These are phyloP conservation scores for Zygnema cylindricum DNA, from an alignment of 139 green algal genomes.

Conservation along the genomic window DNA sequence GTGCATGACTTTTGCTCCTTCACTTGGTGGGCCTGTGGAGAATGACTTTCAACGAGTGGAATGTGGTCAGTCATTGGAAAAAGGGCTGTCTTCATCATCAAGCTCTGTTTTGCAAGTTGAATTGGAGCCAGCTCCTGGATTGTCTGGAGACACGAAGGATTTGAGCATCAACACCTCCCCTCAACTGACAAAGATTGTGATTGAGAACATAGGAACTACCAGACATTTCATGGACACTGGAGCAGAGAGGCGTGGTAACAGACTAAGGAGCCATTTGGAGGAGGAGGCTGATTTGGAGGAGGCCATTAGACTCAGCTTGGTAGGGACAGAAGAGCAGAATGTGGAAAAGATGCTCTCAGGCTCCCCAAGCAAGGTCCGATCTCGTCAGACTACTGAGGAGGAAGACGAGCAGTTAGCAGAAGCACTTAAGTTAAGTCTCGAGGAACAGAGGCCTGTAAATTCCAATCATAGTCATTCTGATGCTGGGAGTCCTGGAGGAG, in stretches of 20 bases:
- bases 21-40: no score
- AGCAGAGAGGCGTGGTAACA: not conserved
- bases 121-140: no score
- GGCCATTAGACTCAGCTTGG: not conserved
- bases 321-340: not conserved
- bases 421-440: conserved; percentile 35
- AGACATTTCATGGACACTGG: not conserved
- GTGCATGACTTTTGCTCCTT: no score
- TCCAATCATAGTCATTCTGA: not conserved
- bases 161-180: not conserved
- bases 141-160: not conserved
- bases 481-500: not conserved
- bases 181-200: not conserved
- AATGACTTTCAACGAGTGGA: no score
- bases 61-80: no score
- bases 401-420: conserved; percentile 48
- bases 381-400: not conserved
- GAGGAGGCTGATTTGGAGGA: not conserved
- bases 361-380: not conserved
- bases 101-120: no score
- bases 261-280: not conserved
- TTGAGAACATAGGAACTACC: not conserved
- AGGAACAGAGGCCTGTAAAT: conserved; percentile 11
- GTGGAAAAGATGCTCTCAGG: not conserved
- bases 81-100: no score